phyloP scores from a whole-genome alignment of 1,284 basidiomycete genomes.

The Ustilago vetiveriae region DNA sequence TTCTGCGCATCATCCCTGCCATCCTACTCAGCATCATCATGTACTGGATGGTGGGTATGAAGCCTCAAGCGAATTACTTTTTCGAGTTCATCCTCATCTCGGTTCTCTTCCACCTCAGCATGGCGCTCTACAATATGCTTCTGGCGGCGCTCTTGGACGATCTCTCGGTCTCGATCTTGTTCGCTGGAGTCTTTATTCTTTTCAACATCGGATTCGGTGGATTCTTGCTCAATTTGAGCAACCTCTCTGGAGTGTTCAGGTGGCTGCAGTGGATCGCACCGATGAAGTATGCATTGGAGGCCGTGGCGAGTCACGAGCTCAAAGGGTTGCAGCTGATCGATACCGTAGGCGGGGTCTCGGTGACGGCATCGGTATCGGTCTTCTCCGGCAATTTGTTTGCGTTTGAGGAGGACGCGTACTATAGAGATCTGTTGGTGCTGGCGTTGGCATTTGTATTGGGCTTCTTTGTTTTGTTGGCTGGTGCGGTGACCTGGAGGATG shows the following conservation, averaged over 20 bases:
- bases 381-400: slow-evolving; percentile 50
- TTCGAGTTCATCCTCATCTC: slow-evolving; percentile 58
- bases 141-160: slow-evolving; percentile 50
- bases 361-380: slow-evolving; percentile 33
- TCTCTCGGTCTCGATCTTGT: slow-evolving; percentile 45
- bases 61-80: slow-evolving; percentile 37
- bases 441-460: slow-evolving; percentile 47
- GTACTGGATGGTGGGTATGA: slow-evolving; percentile 60
- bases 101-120: slow-evolving; percentile 43
- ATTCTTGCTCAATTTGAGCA: slow-evolving; percentile 54
- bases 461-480: slow-evolving; percentile 39
- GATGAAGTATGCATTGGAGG: slow-evolving; percentile 59
- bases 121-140: slow-evolving; percentile 53
- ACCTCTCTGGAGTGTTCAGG: slow-evolving; percentile 39
- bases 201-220: slow-evolving; percentile 60
- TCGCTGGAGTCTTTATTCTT: slow-evolving; percentile 46
- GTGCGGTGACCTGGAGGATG: slow-evolving; percentile 38
- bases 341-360: slow-evolving; percentile 28
- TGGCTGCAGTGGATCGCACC: slow-evolving; percentile 57
- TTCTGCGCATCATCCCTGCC: slow-evolving; percentile 46
- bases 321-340: slow-evolving; percentile 46
- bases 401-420: slow-evolving; percentile 48
- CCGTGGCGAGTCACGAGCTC: slow-evolving; percentile 51
- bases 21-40: slow-evolving; percentile 39
- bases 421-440: slow-evolving; percentile 53